phyloP scores from a whole-genome alignment of 345 rosid species.

The Firmiana major region DNA sequence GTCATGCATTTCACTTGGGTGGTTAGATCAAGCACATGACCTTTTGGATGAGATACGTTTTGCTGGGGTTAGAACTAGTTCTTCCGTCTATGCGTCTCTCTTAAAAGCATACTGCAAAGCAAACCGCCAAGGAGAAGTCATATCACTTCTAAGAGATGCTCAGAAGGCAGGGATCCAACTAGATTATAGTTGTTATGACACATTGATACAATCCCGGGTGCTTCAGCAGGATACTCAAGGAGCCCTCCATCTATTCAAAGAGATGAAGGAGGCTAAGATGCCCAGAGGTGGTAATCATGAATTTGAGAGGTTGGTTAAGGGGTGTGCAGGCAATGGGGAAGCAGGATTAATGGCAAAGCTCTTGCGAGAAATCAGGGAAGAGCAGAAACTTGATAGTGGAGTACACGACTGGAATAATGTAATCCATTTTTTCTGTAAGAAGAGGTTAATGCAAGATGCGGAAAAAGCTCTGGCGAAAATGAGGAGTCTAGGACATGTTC shows the following conservation, averaged over 20 bases:
- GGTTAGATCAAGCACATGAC: constrained; percentile 93
- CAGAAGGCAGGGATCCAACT: constrained; percentile 84
- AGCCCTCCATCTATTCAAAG: constrained; percentile 69
- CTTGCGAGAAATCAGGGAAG: constrained; percentile 73
- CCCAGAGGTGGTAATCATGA: constrained; percentile 51
- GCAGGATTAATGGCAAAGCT: constrained; percentile 85
- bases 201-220: constrained; percentile 55
- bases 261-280: constrained; percentile 71
- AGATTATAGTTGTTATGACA: constrained; percentile 74
- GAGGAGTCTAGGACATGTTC: constrained; percentile 75
- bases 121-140: constrained; percentile 53
- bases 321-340: constrained; percentile 59
- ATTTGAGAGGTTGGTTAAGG: constrained; percentile 62
- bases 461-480: constrained; percentile 85
- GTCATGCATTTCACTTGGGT: constrained; percentile 74
- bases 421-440: constrained; percentile 84
- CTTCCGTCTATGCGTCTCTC: constrained; percentile 69
- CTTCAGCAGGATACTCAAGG: constrained; percentile 67
- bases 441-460: constrained; percentile 91
- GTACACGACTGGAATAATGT: constrained; percentile 92
- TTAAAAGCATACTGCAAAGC: constrained; percentile 72
- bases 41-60: constrained; percentile 87
- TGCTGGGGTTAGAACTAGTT: constrained; percentile 62
- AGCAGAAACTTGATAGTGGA: constrained; percentile 62
- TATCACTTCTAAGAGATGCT: constrained; percentile 77